Conservation (phyloP, 257 asterid genomes). For the Solanum bulbocastanum region DNA sequence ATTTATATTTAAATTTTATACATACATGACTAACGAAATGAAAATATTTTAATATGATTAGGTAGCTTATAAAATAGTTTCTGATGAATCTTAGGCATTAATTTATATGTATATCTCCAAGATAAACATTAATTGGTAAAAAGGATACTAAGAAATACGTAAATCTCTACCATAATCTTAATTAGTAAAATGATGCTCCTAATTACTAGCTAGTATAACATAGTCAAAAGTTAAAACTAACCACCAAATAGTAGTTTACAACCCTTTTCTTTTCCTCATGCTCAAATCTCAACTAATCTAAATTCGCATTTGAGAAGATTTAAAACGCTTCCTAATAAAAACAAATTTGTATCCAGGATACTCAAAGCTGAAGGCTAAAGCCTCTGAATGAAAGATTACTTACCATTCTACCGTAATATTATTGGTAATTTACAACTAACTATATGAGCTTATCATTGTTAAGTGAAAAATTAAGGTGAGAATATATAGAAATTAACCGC, state of each 20-base stretch:
- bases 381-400: too few species aligned
- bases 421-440: too few species aligned
- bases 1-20: too few species aligned
- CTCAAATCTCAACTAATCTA: too few species aligned
- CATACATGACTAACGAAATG: neutral
- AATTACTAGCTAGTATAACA: neutral
- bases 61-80: neutral
- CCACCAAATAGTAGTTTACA: too few species aligned
- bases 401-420: accelerated
- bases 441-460: too few species aligned
- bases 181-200: neutral
- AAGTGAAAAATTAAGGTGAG: neutral
- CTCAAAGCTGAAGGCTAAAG: accelerated
- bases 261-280: too few species aligned
- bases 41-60: too few species aligned
- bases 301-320: accelerated
- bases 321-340: neutral
- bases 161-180: neutral
- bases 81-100: neutral
- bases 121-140: neutral
- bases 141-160: too few species aligned
- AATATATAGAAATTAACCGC: neutral
- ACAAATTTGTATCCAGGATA: accelerated
- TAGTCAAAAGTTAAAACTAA: neutral
- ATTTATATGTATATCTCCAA: too few species aligned